Evolutionary conservation across 2,329 filamentous ascomycete genomes (phyloP).

Genomic region (Fusarium coffeatum): DNA sequence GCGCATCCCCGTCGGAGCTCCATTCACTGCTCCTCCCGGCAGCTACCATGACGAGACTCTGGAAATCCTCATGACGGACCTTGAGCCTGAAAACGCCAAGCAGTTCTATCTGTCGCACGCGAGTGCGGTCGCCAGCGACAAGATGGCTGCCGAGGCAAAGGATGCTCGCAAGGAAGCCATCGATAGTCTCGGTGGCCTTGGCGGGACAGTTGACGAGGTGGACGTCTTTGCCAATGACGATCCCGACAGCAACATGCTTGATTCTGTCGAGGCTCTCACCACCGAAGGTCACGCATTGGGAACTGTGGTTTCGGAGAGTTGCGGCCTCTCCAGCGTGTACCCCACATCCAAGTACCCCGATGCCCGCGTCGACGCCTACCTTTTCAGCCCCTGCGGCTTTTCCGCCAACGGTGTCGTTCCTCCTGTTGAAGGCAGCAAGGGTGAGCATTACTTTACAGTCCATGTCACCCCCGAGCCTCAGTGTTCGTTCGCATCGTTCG

Average conservation of each 20-base stretch:
- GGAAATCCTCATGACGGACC: conserved; percentile 78
- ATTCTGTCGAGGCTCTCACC: conserved; percentile 77
- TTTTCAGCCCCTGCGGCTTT: conserved; percentile 97
- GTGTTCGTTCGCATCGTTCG: conserved; percentile 97
- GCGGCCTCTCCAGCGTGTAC: conserved; percentile 90
- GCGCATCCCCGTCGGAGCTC: conserved; percentile 65
- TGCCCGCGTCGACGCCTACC: conserved; percentile 92
- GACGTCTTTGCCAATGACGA: conserved; percentile 85
- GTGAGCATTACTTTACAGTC: conserved; percentile 95
- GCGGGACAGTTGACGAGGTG: conserved; percentile 68
- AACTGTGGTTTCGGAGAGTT: conserved; percentile 89
- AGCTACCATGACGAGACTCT: conserved; percentile 78
- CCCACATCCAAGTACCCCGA: conserved; percentile 89
- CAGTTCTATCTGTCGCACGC: conserved; percentile 78
- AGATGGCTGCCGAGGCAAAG: conserved; percentile 75
- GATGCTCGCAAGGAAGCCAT: conserved; percentile 70
- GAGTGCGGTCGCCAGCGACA: conserved; percentile 88
- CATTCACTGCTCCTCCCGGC: conserved; percentile 56
- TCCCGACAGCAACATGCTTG: conserved; percentile 64
- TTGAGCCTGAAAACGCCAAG: conserved; percentile 75
- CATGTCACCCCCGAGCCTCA: conserved; percentile 97
- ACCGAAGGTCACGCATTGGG: conserved; percentile 95
- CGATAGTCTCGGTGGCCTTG: conserved; percentile 69
- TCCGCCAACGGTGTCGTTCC: conserved; percentile 97
- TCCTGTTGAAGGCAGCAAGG: conserved; percentile 64